Base-by-base conservation (phyloP, 306 rosid species). In the Citrullus colocynthis region DNA sequence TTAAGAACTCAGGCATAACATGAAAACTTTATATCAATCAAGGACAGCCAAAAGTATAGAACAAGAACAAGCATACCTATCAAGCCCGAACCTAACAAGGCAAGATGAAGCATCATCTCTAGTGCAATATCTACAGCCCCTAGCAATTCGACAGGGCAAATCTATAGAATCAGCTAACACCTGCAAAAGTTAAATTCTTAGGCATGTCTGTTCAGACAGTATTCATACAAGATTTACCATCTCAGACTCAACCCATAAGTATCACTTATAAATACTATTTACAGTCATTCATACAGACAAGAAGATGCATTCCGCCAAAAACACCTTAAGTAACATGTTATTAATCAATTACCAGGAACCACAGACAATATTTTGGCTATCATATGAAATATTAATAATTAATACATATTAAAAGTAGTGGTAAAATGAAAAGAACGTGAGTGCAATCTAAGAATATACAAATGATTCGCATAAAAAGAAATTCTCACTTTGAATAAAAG, bases 131-230 rank as follows among this genome's bases (percentile, higher is more conserved):
- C 91, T 92, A 88, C 99, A 96, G 69, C 99, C 99, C 86, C 83
- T 96, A 64, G 98, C 97, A 82, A 96, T 92, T 86, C 99, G 97
- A 85, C 99, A 96, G 0, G 99, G 97, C 74, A 96, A 81, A 77
- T 87, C 89, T 60, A 96, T 92, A 74, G 86, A 77, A 20, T 96
- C 98, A 54, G 99, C 97, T 78, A 96, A 89, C 20, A 92, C 97
- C 99, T 96, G 84, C 85, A 85, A 78, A 84, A 71, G 9, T 24
- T 24, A 48, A 14, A 13, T 1, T 72, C 13, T 72, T 49, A 72
- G 77, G 28, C n/a, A 45, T 72, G 28, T 30, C 7, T 24, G 58
- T 14, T 14, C 12, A 2, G 20, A 70, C 24, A 45, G 32, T 52
- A 49, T 49, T 49, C 24, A 72, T 49, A 49, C 8, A 28, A 49